A percentile compares a stretch with the other conserved stretches of the same genome.
Evolutionary conservation across 2,329 filamentous ascomycete species (phyloP).

Genomic region (Verticillium klebahnii): DNA sequence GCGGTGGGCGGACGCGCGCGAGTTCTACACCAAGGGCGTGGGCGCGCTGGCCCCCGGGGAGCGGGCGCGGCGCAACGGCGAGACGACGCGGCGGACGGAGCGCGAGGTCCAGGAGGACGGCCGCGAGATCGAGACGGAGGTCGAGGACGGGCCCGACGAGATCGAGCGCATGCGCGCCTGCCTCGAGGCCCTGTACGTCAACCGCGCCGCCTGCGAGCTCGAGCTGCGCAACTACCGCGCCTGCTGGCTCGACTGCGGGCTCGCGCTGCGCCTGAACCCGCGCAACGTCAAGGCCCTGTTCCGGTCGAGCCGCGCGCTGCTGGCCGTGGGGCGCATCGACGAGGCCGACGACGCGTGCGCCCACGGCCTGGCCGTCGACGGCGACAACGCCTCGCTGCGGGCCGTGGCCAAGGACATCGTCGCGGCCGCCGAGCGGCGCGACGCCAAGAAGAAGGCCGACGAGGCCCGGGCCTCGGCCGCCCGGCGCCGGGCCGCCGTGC

Average conservation of each 20-base stretch:
- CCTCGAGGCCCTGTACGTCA: slow-evolving; percentile 75
- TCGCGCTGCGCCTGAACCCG: slow-evolving; percentile 73
- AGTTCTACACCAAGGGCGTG: slow-evolving; percentile 89
- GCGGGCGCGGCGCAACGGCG: slow-evolving; percentile 41
- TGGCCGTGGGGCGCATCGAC: slow-evolving; percentile 70
- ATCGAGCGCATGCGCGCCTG: slow-evolving; percentile 55
- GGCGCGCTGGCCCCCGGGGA: slow-evolving; percentile 64
- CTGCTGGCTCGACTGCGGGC: slow-evolving; percentile 79
- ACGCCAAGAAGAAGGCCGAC: slow-evolving; percentile 51
- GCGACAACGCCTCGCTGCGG: slow-evolving; percentile 62
- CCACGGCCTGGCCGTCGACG: slow-evolving; percentile 69
- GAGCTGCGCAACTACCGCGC: slow-evolving; percentile 84
- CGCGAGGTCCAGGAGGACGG: slow-evolving; percentile 28
- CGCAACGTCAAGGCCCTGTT: slow-evolving; percentile 88
- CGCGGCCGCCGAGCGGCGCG: slow-evolving; percentile 49
- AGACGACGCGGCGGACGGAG: slow-evolving; percentile 13
- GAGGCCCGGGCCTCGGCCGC: slow-evolving; percentile 49
- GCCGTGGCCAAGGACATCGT: slow-evolving; percentile 59
- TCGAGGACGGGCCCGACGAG: slow-evolving; percentile 51
- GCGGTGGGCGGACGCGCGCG: slow-evolving; percentile 76
- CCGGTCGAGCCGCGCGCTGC: slow-evolving; percentile 72
- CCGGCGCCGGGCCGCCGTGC: slow-evolving; percentile 52
- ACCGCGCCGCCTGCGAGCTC: slow-evolving; percentile 86
- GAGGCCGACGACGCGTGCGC: slow-evolving; percentile 79
- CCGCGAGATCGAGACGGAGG: slow-evolving; percentile 27